Evolutionary conservation across 306 rosid species (phyloP).

Genomic region (Clitoria ternatea): DNA sequence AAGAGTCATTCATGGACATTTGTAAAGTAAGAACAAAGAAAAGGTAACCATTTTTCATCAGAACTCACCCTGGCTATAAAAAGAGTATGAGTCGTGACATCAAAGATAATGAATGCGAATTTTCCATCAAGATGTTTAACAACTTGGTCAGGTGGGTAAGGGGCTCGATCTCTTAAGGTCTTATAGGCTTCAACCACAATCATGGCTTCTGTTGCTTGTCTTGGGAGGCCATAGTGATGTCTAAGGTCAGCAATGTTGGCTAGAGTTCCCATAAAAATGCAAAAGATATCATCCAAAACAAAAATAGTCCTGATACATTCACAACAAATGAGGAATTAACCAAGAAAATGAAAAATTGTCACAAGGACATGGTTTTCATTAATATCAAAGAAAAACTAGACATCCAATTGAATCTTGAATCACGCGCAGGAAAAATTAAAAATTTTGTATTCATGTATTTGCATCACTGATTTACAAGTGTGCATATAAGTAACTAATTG

Average conservation of each 20-base stretch:
- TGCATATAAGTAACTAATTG: not conserved
- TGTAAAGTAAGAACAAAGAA: not conserved
- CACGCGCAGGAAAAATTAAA: not conserved
- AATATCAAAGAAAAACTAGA: not conserved
- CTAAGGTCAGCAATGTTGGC: conserved; percentile 42
- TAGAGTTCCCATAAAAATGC: conserved; percentile 47
- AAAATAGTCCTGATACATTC: conserved; percentile 34
- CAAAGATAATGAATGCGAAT: conserved; percentile 56
- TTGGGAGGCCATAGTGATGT: conserved; percentile 52
- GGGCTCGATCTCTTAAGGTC: conserved; percentile 56
- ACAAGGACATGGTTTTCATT: not conserved
- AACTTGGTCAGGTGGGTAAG: conserved; percentile 64
- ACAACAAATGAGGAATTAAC: not conserved
- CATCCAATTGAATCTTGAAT: not conserved
- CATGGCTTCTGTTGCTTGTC: conserved; percentile 65
- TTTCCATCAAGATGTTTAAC: conserved; percentile 58
- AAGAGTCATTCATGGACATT: too few relatives aligned
- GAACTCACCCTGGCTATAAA: conserved; percentile 50
- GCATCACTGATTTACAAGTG: not conserved
- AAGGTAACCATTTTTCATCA: not conserved
- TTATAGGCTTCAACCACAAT: conserved; percentile 57
- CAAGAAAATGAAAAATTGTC: not conserved
- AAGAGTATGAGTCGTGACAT: conserved; percentile 35
- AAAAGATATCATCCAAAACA: conserved; percentile 48
- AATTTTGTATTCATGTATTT: not conserved